These are phyloP conservation scores for Blastobotrys terrestris DNA, from an alignment of 805 yeast genomes.

Conservation along the genomic window DNA sequence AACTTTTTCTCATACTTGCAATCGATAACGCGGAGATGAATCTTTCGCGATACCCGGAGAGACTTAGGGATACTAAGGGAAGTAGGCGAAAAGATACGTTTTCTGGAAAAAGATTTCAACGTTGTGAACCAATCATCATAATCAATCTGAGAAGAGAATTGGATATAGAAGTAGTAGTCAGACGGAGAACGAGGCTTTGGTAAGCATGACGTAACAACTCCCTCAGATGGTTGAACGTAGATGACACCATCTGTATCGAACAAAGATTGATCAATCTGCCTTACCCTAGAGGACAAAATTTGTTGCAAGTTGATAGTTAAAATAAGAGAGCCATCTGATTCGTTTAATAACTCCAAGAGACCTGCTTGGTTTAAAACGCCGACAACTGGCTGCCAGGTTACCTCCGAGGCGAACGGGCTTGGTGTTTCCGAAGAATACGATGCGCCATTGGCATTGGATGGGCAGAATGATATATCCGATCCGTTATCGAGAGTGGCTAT, in stretches of 20 bases:
- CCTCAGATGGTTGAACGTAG: slow-evolving; percentile 15
- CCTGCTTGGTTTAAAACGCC: slow-evolving; percentile 16
- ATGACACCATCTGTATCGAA: slow-evolving; percentile 14
- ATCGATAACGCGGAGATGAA: slow-evolving; percentile 18
- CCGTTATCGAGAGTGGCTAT: not conserved
- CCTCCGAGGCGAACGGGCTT: slow-evolving; percentile 9
- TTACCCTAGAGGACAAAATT: slow-evolving; percentile 17
- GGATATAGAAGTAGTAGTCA: slow-evolving; percentile 16
- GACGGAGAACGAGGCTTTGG: not conserved
- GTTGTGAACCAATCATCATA: slow-evolving; percentile 30
- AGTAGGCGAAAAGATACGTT: slow-evolving; percentile 23
- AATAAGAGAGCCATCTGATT: slow-evolving; percentile 14
- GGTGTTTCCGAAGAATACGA: not conserved
- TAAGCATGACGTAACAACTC: not conserved
- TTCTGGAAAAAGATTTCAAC: slow-evolving; percentile 22
- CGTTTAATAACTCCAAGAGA: slow-evolving; percentile 14
- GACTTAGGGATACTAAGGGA: slow-evolving; percentile 14
- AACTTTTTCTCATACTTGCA: slow-evolving; percentile 8
- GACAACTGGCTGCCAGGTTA: slow-evolving; percentile 15
- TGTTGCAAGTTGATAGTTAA: slow-evolving; percentile 14
- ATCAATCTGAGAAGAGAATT: slow-evolving; percentile 22
- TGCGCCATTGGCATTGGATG: not conserved
- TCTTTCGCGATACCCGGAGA: slow-evolving; percentile 14
- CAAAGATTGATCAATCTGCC: slow-evolving; percentile 15
- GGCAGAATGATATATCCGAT: not conserved